Percentiles rank a stretch among this genome's conserved stretches.
Conservation (phyloP, 176 grass and related monocot genomes). For the Pontederia crassipes region DNA sequence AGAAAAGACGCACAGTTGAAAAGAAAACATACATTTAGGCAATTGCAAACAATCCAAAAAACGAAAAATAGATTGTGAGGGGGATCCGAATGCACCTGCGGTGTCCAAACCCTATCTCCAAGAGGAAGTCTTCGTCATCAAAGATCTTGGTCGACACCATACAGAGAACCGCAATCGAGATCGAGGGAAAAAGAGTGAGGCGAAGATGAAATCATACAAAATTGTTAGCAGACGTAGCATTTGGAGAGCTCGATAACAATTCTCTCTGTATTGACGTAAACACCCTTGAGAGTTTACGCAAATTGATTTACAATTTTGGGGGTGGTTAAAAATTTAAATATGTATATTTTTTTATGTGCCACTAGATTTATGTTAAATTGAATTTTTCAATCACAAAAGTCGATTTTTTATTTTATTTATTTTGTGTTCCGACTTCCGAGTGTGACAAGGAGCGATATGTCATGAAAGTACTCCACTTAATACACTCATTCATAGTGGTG, state of each 20-base stretch:
- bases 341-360: too few species aligned
- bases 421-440: too few species aligned
- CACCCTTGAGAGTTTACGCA: too few species aligned
- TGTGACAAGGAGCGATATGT: too few species aligned
- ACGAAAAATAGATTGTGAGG: background rate
- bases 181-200: background rate
- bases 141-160: background rate
- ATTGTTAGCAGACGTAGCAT: conserved; percentile 9
- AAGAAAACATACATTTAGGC: background rate
- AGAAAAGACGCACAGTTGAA: background rate
- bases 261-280: background rate
- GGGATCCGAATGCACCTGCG: background rate
- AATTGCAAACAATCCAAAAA: background rate
- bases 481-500: too few species aligned
- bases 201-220: background rate
- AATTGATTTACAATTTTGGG: too few species aligned
- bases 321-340: too few species aligned
- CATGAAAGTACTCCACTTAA: too few species aligned
- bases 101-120: background rate
- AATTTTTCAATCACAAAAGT: too few species aligned
- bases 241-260: conserved; percentile 20
- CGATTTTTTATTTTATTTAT: too few species aligned
- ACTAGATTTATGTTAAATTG: too few species aligned
- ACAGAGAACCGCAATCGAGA: background rate
- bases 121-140: background rate